phyloP scores from a whole-genome alignment of 768 basidiomycete species.

The Tylopilus subfusipes region DNA sequence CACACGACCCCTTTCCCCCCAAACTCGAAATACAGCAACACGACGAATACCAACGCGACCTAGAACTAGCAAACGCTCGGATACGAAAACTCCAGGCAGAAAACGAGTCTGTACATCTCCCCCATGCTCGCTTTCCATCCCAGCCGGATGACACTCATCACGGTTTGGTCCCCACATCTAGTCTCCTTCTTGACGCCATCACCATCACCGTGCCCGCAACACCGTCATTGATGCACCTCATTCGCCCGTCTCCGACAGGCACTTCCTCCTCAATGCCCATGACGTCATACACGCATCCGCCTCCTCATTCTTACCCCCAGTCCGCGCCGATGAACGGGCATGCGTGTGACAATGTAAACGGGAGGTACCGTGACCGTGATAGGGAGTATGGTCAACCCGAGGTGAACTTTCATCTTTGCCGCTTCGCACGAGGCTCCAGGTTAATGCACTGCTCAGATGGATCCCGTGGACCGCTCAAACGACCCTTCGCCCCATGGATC shows the following conservation, averaged over 20 bases:
- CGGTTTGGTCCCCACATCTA: background rate
- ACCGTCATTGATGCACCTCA: slow-evolving; percentile 31
- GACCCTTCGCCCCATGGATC: slow-evolving; percentile 22
- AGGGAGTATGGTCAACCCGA: slow-evolving; percentile 24
- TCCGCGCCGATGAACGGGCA: slow-evolving; percentile 25
- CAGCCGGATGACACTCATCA: background rate
- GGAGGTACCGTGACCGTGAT: slow-evolving; percentile 26
- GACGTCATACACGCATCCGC: slow-evolving; percentile 17
- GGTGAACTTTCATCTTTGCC: background rate
- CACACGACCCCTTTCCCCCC: background rate
- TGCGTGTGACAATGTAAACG: slow-evolving; percentile 22
- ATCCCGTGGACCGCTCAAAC: slow-evolving; percentile 17
- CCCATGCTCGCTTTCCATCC: background rate
- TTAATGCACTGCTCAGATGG: slow-evolving; percentile 1
- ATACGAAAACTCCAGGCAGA: slow-evolving; percentile 31
- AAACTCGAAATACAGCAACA: slow-evolving; percentile 13
- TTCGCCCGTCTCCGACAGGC: slow-evolving; percentile 26
- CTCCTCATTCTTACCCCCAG: slow-evolving; percentile 5
- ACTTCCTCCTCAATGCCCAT: slow-evolving; percentile 17
- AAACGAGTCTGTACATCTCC: slow-evolving; percentile 27
- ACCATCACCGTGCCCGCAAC: slow-evolving; percentile 32
- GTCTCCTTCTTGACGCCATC: slow-evolving; percentile 33
- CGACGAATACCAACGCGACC: slow-evolving; percentile 25
- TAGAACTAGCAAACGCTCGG: slow-evolving; percentile 26
- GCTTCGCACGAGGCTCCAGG: background rate